Base-by-base conservation (phyloP, 78 protist species). In the Ministeria vibrans region DNA sequence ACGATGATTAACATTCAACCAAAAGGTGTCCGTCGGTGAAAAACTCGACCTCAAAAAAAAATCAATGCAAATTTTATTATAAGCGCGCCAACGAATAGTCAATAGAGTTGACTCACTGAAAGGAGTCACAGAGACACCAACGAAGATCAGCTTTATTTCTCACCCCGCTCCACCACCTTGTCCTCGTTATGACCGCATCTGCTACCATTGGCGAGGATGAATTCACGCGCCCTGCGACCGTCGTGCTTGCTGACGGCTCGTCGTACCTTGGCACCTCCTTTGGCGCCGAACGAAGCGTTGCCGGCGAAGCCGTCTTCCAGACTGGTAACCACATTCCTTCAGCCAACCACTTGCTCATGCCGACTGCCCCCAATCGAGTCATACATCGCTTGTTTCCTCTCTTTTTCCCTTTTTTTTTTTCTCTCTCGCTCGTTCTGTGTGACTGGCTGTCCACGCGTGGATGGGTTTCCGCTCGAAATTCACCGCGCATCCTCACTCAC, bases 241-340 rank as follows among this genome's bases (percentile, higher is more conserved):
- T 95, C 36, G 73, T 91, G 11, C 90, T 96, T 18, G 89, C 83
- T 41, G 99, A 96, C 73, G 99, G 99, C 69, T 55, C 91, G 11
- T 44, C 75, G 45, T 92, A 81, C 76, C 42, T 45, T 7, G 99
- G 99, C 63, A 68, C 62, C 38, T 53, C 28, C 49, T 96, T 96
- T 30, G 99, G 99, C 30, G 92, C 93, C 30, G 83, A 71, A 43
- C 51, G 22, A 38, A 30, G 80, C 55, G 79, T 87, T 0, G 55
- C 90, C 6, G 99, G 99, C 32, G 98, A 94, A 81, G 86, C 92
- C 38, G 97, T 93, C 25, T 94, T 96, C 90, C 85, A 88, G 44
- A 93, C 98, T 0, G 97, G 94, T 42, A 18, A 11, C 49, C 51
- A 28, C 27, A 39, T 9, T 13, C 34, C 32, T 27, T 30, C n/a